phyloP scores from a whole-genome alignment of 1,139 yeast genomes.

The Maudiozyma humilis region DNA sequence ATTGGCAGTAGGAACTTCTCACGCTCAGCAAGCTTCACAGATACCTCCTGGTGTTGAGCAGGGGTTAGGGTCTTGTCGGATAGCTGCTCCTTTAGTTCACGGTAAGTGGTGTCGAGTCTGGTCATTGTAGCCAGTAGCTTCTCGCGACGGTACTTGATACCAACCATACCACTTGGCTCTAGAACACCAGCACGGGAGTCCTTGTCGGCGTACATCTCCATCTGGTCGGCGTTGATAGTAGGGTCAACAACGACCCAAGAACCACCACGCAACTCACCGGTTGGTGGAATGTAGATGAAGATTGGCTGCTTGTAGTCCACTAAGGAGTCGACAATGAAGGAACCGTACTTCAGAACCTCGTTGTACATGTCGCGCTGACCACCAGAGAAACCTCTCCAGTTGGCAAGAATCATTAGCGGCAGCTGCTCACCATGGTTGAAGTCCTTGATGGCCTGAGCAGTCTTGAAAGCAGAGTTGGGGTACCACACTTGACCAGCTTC shows the following conservation, averaged over 20 bases:
- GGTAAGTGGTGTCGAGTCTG: conserved; percentile 74
- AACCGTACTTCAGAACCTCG: conserved; percentile 93
- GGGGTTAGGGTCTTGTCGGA: conserved; percentile 44
- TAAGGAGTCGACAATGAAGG: conserved; percentile 92
- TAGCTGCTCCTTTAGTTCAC: conserved; percentile 54
- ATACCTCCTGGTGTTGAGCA: conserved; percentile 59
- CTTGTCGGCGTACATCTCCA: conserved; percentile 98
- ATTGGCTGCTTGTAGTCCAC: conserved; percentile 95
- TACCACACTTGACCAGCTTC: conserved; percentile 99
- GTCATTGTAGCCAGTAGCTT: conserved; percentile 82
- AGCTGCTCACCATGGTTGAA: conserved; percentile 96
- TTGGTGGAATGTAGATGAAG: conserved; percentile 92
- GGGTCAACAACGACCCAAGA: conserved; percentile 99
- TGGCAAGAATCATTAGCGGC: conserved; percentile 93
- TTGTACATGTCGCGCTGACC: conserved; percentile 99
- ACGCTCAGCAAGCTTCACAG: conserved; percentile 64
- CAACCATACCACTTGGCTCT: conserved; percentile 99
- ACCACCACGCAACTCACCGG: conserved; percentile 98
- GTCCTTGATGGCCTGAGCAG: conserved; percentile 96
- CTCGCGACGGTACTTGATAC: conserved; percentile 92
- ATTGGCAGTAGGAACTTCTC: conserved; percentile 77
- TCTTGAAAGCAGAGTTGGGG: conserved; percentile 97
- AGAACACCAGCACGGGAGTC: conserved; percentile 97
- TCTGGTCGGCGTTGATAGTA: conserved; percentile 89
- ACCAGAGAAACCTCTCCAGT: conserved; percentile 99